phyloP scores from a whole-genome alignment of 1,139 yeast species.

The Entelexis sorbosivorans region DNA sequence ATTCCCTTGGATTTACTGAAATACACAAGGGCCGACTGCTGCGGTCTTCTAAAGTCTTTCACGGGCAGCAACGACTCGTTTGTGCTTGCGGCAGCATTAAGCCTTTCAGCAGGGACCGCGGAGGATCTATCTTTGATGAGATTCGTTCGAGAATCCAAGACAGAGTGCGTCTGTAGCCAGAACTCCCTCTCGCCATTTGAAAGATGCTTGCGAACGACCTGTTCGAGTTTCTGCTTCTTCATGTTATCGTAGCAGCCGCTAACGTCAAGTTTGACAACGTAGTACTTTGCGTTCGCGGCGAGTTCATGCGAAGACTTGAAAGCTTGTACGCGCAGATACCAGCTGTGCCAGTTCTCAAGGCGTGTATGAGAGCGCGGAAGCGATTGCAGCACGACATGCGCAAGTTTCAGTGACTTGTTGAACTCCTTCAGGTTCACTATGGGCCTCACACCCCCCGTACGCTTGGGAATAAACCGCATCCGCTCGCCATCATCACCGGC shows the following conservation, averaged over 20 bases:
- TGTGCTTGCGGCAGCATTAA: not conserved
- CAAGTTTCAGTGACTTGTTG: conserved; percentile 6
- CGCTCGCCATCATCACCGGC: not conserved
- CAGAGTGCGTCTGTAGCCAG: not conserved
- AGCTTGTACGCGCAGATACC: conserved; percentile 10
- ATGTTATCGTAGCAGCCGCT: conserved; percentile 69
- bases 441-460: conserved; percentile 15
- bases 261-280: conserved; percentile 64
- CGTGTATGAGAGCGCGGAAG: conserved; percentile 10
- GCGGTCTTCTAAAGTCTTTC: not conserved
- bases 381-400: conserved; percentile 15
- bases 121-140: not conserved
- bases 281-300: conserved; percentile 26
- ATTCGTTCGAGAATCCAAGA: not conserved
- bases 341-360: conserved; percentile 17
- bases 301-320: conserved; percentile 15
- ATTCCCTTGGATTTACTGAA: conserved; percentile 1
- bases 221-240: conserved; percentile 35
- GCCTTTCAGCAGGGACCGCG: not conserved
- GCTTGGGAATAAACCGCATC: conserved; percentile 21
- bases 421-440: conserved; percentile 17
- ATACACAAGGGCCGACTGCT: not conserved
- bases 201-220: conserved; percentile 5
- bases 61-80: not conserved
- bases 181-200: not conserved